phyloP scores from a whole-genome alignment of 2,329 filamentous ascomycete genomes.

The Diaporthe destruens region DNA sequence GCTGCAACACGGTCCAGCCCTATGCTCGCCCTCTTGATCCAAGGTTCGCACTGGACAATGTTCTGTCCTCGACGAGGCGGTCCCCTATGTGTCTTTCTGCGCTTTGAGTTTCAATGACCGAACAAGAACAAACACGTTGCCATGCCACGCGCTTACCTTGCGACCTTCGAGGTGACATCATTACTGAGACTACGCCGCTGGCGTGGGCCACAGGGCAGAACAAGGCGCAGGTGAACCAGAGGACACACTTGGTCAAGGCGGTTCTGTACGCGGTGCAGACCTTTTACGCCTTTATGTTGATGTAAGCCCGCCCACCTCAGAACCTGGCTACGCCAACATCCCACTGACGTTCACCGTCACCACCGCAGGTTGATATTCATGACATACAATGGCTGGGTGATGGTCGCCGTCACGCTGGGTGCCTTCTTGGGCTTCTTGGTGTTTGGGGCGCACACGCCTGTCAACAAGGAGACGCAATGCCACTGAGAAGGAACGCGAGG shows the following conservation, averaged over 20 bases:
- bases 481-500: constrained; percentile 67
- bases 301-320: constrained; percentile 73
- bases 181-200: constrained; percentile 74
- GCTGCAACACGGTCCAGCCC: background rate
- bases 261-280: constrained; percentile 91
- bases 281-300: constrained; percentile 99
- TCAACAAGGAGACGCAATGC: constrained; percentile 90
- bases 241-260: constrained; percentile 83
- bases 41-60: constrained; percentile 18
- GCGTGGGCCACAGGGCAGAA: constrained; percentile 78
- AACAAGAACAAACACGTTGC: constrained; percentile 23
- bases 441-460: constrained; percentile 78
- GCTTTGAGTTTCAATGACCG: constrained; percentile 21
- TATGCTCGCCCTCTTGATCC: background rate
- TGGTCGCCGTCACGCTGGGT: constrained; percentile 89
- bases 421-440: constrained; percentile 89
- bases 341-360: background rate
- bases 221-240: constrained; percentile 71
- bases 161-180: constrained; percentile 49
- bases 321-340: background rate
- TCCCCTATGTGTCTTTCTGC: constrained; percentile 16
- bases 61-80: constrained; percentile 31
- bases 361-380: constrained; percentile 89
- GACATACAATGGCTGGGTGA: constrained; percentile 99
- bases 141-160: constrained; percentile 43